Conservation (phyloP, 2,329 filamentous ascomycete genomes). For the Lomentospora prolificans region DNA sequence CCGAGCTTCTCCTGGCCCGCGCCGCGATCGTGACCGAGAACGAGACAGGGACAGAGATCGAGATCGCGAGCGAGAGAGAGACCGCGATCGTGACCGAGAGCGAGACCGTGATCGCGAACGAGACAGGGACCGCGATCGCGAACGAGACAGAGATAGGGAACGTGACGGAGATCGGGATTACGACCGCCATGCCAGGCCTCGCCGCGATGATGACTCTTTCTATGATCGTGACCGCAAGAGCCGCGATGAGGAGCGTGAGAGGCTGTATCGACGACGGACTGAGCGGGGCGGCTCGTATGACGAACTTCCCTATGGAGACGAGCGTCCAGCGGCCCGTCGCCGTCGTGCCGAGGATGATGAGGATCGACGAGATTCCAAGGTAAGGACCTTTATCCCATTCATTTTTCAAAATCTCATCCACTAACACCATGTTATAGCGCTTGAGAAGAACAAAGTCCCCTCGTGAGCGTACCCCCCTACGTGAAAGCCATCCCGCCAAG, state of each 20-base stretch:
- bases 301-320: conserved; percentile 84
- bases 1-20: conserved; percentile 30
- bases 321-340: conserved; percentile 54
- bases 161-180: conserved; percentile 32
- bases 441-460: conserved; percentile 45
- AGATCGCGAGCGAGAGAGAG: conserved; percentile 24
- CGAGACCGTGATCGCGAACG: conserved; percentile 26
- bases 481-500: conserved; percentile 41
- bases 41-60: conserved; percentile 32
- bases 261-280: conserved; percentile 69
- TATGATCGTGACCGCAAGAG: conserved; percentile 84
- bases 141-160: conserved; percentile 25
- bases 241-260: conserved; percentile 82
- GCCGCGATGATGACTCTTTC: conserved; percentile 54
- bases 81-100: conserved; percentile 23
- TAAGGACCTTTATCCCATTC: conserved; percentile 22
- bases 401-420: not conserved
- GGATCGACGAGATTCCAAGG: conserved; percentile 60
- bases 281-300: conserved; percentile 73
- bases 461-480: conserved; percentile 52
- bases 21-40: conserved; percentile 32
- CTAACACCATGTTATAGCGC: conserved; percentile 30
- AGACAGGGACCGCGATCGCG: conserved; percentile 26
- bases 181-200: conserved; percentile 41
- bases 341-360: conserved; percentile 74